Evolutionary conservation across 495 filamentous ascomycete species (phyloP).

Genomic region (Pseudoneurospora amorphoporcata): DNA sequence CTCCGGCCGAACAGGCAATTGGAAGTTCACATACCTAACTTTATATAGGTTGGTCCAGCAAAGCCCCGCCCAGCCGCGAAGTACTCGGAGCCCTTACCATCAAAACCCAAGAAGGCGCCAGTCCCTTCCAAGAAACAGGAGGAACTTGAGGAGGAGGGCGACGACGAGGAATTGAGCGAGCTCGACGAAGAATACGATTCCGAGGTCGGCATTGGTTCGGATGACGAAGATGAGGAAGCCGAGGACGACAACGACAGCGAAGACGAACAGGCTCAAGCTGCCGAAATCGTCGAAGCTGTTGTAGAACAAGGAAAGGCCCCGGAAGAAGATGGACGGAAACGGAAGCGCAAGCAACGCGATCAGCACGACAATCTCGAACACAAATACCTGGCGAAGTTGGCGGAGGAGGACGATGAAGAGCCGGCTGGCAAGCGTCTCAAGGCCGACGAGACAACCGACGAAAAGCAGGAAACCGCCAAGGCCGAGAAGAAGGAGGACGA

Average conservation of each 20-base stretch:
- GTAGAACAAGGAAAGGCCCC: slow-evolving; percentile 12
- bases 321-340: slow-evolving; percentile 34
- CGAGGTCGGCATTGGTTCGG: slow-evolving; percentile 31
- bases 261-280: slow-evolving; percentile 18
- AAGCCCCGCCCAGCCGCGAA: slow-evolving; percentile 44
- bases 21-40: slow-evolving; percentile 9
- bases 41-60: slow-evolving; percentile 54
- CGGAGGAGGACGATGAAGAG: slow-evolving; percentile 33
- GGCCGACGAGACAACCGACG: slow-evolving; percentile 23
- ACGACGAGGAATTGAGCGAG: slow-evolving; percentile 18
- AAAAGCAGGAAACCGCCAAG: slow-evolving; percentile 17
- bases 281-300: slow-evolving; percentile 20
- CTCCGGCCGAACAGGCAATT: not conserved
- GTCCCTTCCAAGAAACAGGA: slow-evolving; percentile 5
- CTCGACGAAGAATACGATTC: slow-evolving; percentile 31
- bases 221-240: slow-evolving; percentile 29
- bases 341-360: slow-evolving; percentile 68
- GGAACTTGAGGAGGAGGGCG: slow-evolving; percentile 11
- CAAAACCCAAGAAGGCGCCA: slow-evolving; percentile 11
- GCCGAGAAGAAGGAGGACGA: slow-evolving; percentile 16
- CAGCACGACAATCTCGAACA: slow-evolving; percentile 71
- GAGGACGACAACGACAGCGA: slow-evolving; percentile 27
- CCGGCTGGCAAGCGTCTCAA: slow-evolving; percentile 37
- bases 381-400: slow-evolving; percentile 67
- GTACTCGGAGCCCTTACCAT: slow-evolving; percentile 30